Percentiles rank a stretch among this genome's conserved stretches.
These are phyloP conservation scores for Corniculantispora saksenae DNA, from an alignment of 2,329 filamentous ascomycete genomes.

Conservation along the genomic window DNA sequence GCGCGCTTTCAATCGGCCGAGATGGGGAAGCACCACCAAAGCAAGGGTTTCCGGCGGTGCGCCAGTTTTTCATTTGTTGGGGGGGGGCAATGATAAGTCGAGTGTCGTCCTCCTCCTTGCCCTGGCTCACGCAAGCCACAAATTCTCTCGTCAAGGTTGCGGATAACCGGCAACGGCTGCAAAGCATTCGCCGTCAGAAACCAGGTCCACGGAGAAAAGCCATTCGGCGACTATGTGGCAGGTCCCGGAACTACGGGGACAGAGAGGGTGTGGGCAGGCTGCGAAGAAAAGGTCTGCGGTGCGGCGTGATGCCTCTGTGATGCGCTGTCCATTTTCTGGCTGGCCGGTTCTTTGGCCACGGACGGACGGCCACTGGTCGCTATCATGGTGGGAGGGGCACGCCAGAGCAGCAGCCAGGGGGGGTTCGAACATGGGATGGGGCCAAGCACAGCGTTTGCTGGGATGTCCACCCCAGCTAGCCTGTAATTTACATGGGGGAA, in stretches of 20 bases:
- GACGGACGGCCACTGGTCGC: no score
- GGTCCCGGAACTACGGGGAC: neutral
- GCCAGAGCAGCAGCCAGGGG: neutral
- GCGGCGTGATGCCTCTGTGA: neutral
- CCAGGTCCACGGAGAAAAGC: neutral
- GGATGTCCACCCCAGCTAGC: slow-evolving; percentile 4
- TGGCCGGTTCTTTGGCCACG: neutral
- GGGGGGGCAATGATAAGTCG: no score
- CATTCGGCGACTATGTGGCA: neutral
- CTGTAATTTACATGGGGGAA: neutral
- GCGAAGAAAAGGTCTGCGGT: neutral
- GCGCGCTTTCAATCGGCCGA: slow-evolving; percentile 10
- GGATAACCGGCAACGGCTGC: slow-evolving; percentile 18
- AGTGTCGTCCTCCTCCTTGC: no score
- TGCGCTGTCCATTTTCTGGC: neutral
- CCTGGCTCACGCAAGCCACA: no score
- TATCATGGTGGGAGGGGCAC: slow-evolving; percentile 1
- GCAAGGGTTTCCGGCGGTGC: neutral
- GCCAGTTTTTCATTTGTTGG: neutral
- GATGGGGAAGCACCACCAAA: neutral
- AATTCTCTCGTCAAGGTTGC: neutral
- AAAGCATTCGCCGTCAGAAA: neutral
- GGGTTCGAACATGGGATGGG: slow-evolving; percentile 1
- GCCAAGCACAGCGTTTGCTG: neutral
- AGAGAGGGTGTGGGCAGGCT: neutral